These are phyloP conservation scores for Trichoderma koningiopsis DNA, from an alignment of 2,329 filamentous ascomycete species.

Conservation along the genomic window DNA sequence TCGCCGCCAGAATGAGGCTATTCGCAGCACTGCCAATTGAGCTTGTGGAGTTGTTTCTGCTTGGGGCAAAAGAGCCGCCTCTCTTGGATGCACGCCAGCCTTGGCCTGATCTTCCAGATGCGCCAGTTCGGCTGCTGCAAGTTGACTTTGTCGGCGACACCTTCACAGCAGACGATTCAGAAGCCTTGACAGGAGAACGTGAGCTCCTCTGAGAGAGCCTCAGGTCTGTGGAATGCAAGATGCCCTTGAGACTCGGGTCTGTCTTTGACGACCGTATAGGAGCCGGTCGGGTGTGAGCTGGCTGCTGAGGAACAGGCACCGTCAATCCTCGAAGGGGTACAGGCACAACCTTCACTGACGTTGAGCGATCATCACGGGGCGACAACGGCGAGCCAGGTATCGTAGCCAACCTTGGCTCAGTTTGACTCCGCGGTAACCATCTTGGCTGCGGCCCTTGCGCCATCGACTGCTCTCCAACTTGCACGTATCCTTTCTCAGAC, in stretches of 20 bases:
- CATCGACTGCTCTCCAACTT: not conserved
- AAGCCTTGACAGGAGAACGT: conserved; percentile 38
- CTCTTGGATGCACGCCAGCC: conserved; percentile 33
- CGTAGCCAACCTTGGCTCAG: conserved; percentile 3
- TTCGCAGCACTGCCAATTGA: conserved; percentile 43
- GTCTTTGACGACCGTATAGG: conserved; percentile 36
- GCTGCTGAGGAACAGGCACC: conserved; percentile 25
- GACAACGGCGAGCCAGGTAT: not conserved
- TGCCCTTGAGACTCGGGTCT: conserved; percentile 54
- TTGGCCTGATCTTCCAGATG: conserved; percentile 24
- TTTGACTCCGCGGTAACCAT: conserved; percentile 14
- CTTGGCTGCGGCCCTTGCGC: conserved; percentile 12
- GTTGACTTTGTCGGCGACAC: conserved; percentile 34
- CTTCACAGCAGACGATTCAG: conserved; percentile 27
- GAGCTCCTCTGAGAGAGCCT: conserved; percentile 46
- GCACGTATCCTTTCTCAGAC: conserved; percentile 31
- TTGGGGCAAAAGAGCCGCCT: conserved; percentile 29
- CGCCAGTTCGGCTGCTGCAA: conserved; percentile 18
- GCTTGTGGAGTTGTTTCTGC: conserved; percentile 36
- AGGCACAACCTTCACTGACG: not conserved
- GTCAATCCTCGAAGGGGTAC: conserved; percentile 10
- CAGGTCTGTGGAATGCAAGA: conserved; percentile 56
- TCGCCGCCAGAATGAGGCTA: conserved; percentile 45
- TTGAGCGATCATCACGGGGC: conserved; percentile 15
- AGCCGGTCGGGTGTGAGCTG: conserved; percentile 28